Percentiles rank a stretch among this genome's conserved stretches.
Evolutionary conservation across 176 grass and related monocot species (phyloP).

Genomic region (Avena eriantha): DNA sequence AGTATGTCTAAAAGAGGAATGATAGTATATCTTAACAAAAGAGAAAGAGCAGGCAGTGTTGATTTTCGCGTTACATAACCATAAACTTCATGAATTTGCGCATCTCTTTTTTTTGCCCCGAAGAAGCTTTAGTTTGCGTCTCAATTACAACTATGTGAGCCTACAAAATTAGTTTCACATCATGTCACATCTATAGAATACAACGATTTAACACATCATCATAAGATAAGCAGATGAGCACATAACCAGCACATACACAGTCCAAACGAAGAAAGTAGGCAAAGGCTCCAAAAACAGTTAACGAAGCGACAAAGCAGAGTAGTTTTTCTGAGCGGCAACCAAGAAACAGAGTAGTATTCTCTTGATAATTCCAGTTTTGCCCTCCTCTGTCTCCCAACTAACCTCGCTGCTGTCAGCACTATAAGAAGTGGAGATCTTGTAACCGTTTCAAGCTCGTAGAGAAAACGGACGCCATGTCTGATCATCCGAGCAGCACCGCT

Average conservation of each 20-base stretch:
- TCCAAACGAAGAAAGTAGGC: neutral
- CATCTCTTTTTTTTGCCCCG: neutral
- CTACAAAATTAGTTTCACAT: neutral
- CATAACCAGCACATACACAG: neutral
- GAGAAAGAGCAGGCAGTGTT: neutral
- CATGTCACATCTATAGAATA: neutral
- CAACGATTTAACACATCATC: neutral
- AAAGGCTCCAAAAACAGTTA: neutral
- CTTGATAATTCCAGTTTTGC: neutral
- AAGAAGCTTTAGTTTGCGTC: neutral
- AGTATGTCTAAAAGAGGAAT: neutral
- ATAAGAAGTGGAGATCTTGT: slow-evolving; percentile 19
- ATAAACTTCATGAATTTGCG: neutral
- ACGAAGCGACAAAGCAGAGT: too few relatives aligned
- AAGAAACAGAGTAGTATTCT: neutral
- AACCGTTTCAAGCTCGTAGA: neutral
- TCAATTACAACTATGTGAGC: neutral
- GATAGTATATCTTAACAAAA: neutral
- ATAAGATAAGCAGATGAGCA: neutral
- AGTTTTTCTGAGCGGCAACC: neutral
- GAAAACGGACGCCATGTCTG: neutral
- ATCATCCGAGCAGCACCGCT: neutral
- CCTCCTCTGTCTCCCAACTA: neutral
- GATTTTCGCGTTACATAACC: neutral
- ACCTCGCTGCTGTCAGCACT: neutral